A percentile compares a stretch with the other conserved stretches of the same genome.
Evolutionary conservation across 176 grass and related monocot species (phyloP).

Genomic region (Carex pumila): DNA sequence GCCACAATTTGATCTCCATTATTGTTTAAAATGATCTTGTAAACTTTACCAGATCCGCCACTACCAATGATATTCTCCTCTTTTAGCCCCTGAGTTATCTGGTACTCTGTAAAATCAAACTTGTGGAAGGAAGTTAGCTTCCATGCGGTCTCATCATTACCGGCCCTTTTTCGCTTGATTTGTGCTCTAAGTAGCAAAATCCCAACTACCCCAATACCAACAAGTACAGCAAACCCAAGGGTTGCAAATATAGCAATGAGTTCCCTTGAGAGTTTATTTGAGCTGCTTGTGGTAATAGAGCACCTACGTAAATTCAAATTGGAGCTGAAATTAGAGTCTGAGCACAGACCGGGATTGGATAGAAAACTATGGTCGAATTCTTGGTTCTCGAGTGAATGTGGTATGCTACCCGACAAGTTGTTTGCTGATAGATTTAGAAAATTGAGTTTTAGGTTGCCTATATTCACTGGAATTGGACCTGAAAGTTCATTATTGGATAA

Average conservation of each 20-base stretch:
- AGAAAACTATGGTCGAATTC: slow-evolving; percentile 30
- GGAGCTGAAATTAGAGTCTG: not conserved
- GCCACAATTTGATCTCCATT: slow-evolving; percentile 15
- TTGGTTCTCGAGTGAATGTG: slow-evolving; percentile 16
- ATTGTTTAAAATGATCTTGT: slow-evolving; percentile 30
- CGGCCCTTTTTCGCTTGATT: not conserved
- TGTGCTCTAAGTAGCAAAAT: not conserved
- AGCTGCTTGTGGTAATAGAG: not conserved
- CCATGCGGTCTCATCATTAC: slow-evolving; percentile 18
- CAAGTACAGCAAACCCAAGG: slow-evolving; percentile 8
- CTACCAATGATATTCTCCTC: slow-evolving; percentile 52
- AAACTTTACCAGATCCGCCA: slow-evolving; percentile 64
- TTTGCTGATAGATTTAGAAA: slow-evolving; percentile 56
- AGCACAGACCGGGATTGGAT: slow-evolving; percentile 32
- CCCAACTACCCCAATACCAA: slow-evolving; percentile 7
- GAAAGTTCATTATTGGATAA: slow-evolving; percentile 49
- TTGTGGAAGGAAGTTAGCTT: slow-evolving; percentile 36
- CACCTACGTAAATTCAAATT: slow-evolving; percentile 14
- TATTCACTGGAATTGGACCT: slow-evolving; percentile 34
- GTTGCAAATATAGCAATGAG: slow-evolving; percentile 25
- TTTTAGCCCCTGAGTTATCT: slow-evolving; percentile 12
- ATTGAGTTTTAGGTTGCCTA: slow-evolving; percentile 28
- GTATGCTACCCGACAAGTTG: slow-evolving; percentile 43
- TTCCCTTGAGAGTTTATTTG: not conserved
- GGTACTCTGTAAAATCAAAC: slow-evolving; percentile 28